Evolutionary conservation across 257 asterid species (phyloP).

Genomic region (Solanum boliviense): DNA sequence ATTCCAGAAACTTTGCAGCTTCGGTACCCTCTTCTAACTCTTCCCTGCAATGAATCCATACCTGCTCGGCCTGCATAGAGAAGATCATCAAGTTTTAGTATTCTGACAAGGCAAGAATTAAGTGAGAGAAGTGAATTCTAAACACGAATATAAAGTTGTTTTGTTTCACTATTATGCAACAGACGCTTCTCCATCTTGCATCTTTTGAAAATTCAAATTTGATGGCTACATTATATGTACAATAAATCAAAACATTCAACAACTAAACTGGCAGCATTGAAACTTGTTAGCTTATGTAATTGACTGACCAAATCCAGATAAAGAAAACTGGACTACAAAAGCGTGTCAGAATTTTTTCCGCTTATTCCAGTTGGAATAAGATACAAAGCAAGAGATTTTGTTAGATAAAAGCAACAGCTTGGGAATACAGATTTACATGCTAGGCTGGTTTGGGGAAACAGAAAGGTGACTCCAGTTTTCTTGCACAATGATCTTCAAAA

Average conservation of each 20-base stretch:
- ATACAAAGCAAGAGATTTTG: not conserved
- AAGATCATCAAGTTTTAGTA: not conserved
- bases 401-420: not conserved
- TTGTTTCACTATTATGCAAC: not conserved
- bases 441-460: not conserved
- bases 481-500: not conserved
- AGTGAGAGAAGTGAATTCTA: not conserved
- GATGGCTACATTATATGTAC: not conserved
- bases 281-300: not conserved
- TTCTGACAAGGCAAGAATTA: not conserved
- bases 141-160: not conserved
- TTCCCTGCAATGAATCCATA: slow-evolving; percentile 31
- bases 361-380: not conserved
- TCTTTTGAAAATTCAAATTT: not conserved
- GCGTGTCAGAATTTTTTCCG: not conserved
- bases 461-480: not conserved
- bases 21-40: slow-evolving; percentile 24
- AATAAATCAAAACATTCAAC: not conserved
- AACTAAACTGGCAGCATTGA: not conserved
- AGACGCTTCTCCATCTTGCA: not conserved
- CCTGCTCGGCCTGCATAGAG: slow-evolving; percentile 33
- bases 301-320: not conserved
- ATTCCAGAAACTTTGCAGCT: slow-evolving; percentile 14
- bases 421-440: not conserved
- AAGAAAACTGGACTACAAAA: not conserved